Evolutionary conservation across 352 stramenopile genomes (phyloP).

Genomic region (Elongisporangium senticosum): DNA sequence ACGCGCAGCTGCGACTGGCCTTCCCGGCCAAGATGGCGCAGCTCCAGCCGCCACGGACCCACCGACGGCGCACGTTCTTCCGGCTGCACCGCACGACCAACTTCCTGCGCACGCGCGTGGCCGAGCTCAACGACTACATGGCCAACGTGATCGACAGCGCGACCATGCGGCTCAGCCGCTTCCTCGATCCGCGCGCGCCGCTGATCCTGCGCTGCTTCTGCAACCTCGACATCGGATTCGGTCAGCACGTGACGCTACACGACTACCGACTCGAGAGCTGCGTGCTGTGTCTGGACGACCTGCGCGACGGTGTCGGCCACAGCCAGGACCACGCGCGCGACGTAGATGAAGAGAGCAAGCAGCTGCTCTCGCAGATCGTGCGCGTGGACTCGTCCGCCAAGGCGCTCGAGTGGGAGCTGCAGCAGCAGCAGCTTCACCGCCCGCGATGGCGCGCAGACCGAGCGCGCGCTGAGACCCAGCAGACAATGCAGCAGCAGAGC

Average conservation of each 20-base stretch:
- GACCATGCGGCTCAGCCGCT: slow-evolving; percentile 58
- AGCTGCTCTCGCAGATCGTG: slow-evolving; percentile 8
- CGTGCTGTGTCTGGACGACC: slow-evolving; percentile 48
- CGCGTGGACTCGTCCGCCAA: slow-evolving; percentile 10
- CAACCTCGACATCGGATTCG: slow-evolving; percentile 74
- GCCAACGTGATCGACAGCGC: slow-evolving; percentile 24
- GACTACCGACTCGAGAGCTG: slow-evolving; percentile 41
- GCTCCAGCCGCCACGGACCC: slow-evolving; percentile 35
- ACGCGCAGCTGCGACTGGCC: slow-evolving; percentile 56
- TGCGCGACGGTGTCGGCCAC: slow-evolving; percentile 2
- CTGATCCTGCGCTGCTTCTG: slow-evolving; percentile 75
- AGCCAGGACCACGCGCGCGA: not conserved
- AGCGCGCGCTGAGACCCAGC: not conserved
- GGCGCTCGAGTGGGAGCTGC: slow-evolving; percentile 16
- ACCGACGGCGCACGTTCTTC: slow-evolving; percentile 57
- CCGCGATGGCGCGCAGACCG: slow-evolving; percentile 6
- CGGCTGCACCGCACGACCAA: slow-evolving; percentile 40
- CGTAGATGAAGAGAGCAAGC: slow-evolving; percentile 9
- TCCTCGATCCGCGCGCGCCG: slow-evolving; percentile 63
- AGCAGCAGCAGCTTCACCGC: slow-evolving; percentile 15
- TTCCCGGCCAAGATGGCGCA: slow-evolving; percentile 64
- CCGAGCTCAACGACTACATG: slow-evolving; percentile 69
- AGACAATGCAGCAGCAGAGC: not conserved
- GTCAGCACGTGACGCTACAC: slow-evolving; percentile 22
- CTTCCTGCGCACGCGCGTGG: slow-evolving; percentile 54